These are phyloP conservation scores for Cucumis cinereus DNA, from an alignment of 306 rosid genomes.

Conservation along the genomic window DNA sequence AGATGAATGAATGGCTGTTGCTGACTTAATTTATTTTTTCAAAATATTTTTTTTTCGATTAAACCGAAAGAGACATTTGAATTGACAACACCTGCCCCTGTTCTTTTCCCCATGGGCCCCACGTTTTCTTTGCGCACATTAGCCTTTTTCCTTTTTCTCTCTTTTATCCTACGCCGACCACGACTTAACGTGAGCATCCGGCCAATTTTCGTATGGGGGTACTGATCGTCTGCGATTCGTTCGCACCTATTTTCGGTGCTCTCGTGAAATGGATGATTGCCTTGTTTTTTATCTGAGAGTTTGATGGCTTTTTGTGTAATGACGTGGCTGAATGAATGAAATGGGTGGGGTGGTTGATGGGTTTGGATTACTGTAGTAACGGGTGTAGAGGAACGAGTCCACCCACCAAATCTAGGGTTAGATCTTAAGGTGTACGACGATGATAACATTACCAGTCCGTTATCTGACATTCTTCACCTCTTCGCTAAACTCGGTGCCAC, in stretches of 20 bases:
- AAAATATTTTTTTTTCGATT: too few relatives aligned
- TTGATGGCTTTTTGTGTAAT: neutral
- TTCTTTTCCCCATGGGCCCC: neutral
- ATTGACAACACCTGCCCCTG: slow-evolving; percentile 14
- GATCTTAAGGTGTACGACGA: slow-evolving; percentile 15
- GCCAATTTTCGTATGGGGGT: neutral
- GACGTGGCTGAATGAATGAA: neutral
- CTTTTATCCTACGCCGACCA: neutral
- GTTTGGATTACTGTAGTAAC: neutral
- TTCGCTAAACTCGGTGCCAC: neutral
- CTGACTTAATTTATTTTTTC: neutral
- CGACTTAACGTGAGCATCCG: slow-evolving; percentile 1
- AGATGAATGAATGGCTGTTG: slow-evolving; percentile 16
- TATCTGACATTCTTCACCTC: neutral
- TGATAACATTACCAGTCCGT: neutral
- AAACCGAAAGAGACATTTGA: slow-evolving; percentile 23
- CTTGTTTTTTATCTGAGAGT: neutral
- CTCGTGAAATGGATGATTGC: neutral
- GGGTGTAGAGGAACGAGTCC: neutral
- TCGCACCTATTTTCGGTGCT: neutral
- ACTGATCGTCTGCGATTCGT: neutral
- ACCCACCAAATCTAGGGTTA: slow-evolving; percentile 16
- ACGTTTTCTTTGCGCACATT: neutral
- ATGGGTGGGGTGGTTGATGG: neutral
- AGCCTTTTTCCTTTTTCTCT: neutral